Percentiles rank a stretch among this genome's conserved stretches.
These are phyloP conservation scores for Metarhizium album DNA, from an alignment of 2,329 filamentous ascomycete genomes.

Conservation along the genomic window DNA sequence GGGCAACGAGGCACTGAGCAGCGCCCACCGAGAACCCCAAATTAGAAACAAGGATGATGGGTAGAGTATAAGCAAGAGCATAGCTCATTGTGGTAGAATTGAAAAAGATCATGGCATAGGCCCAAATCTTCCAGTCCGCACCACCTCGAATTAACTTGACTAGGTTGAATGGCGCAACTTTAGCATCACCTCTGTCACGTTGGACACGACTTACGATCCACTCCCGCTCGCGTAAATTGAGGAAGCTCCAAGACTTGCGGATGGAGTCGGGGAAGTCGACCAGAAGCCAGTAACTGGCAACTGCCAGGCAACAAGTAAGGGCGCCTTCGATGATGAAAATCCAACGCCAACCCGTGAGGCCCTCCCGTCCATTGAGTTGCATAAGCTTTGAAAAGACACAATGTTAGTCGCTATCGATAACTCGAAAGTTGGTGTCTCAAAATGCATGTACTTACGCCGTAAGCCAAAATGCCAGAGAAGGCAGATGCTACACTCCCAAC, in stretches of 20 bases:
- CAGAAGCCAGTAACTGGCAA: conserved; percentile 44
- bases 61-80: conserved; percentile 68
- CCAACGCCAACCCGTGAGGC: conserved; percentile 53
- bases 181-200: conserved; percentile 45
- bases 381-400: conserved; percentile 32
- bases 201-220: conserved; percentile 45
- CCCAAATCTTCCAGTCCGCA: conserved; percentile 49
- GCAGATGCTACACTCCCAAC: conserved; percentile 56
- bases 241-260: conserved; percentile 40
- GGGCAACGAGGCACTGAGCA: conserved; percentile 61
- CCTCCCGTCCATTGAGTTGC: conserved; percentile 47
- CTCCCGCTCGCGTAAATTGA: conserved; percentile 37
- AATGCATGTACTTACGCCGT: conserved; percentile 35
- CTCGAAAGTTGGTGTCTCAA: not conserved
- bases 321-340: conserved; percentile 49
- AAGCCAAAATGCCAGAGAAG: conserved; percentile 59
- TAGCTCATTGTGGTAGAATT: conserved; percentile 63
- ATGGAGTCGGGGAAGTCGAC: conserved; percentile 54
- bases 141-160: conserved; percentile 34
- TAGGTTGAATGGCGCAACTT: conserved; percentile 40
- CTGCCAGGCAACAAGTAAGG: conserved; percentile 42
- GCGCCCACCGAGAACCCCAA: conserved; percentile 55
- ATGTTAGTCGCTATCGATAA: not conserved
- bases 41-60: conserved; percentile 54
- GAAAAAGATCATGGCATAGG: conserved; percentile 49